Evolutionary conservation across 768 basidiomycete genomes (phyloP).

Genomic region (Zangia roseola): DNA sequence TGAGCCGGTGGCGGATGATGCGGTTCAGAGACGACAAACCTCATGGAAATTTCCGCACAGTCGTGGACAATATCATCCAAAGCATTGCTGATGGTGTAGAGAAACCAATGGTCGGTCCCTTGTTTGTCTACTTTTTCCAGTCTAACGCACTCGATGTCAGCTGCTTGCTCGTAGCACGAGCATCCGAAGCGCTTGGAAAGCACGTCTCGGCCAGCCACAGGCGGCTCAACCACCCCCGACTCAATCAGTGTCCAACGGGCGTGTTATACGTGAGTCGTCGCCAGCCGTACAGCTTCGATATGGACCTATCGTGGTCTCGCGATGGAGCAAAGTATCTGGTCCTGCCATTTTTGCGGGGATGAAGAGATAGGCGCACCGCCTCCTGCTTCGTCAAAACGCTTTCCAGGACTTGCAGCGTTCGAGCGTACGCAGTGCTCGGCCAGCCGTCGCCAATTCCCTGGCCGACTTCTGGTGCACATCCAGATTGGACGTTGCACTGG

Average conservation of each 20-base stretch:
- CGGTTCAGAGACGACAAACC: slow-evolving; percentile 94
- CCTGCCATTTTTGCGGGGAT: slow-evolving; percentile 61
- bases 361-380: slow-evolving; percentile 48
- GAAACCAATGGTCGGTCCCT: slow-evolving; percentile 66
- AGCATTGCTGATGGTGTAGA: slow-evolving; percentile 95
- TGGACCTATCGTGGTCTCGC: slow-evolving; percentile 62
- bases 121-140: slow-evolving; percentile 1
- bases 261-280: slow-evolving; percentile 18
- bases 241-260: slow-evolving; percentile 21
- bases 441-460: neutral
- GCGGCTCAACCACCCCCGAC: slow-evolving; percentile 21
- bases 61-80: slow-evolving; percentile 86
- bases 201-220: slow-evolving; percentile 46
- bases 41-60: slow-evolving; percentile 80
- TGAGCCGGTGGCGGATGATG: slow-evolving; percentile 82
- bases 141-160: slow-evolving; percentile 39
- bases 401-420: slow-evolving; percentile 5
- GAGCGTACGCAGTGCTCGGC: slow-evolving; percentile 5
- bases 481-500: slow-evolving; percentile 3
- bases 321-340: slow-evolving; percentile 74
- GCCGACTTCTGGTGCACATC: slow-evolving; percentile 5
- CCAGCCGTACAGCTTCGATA: slow-evolving; percentile 40
- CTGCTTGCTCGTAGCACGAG: slow-evolving; percentile 61
- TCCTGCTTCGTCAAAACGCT: slow-evolving; percentile 1
- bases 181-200: slow-evolving; percentile 77